These are phyloP conservation scores for Rugonectria rugulosa DNA, from an alignment of 2,329 filamentous ascomycete genomes.

Conservation along the genomic window DNA sequence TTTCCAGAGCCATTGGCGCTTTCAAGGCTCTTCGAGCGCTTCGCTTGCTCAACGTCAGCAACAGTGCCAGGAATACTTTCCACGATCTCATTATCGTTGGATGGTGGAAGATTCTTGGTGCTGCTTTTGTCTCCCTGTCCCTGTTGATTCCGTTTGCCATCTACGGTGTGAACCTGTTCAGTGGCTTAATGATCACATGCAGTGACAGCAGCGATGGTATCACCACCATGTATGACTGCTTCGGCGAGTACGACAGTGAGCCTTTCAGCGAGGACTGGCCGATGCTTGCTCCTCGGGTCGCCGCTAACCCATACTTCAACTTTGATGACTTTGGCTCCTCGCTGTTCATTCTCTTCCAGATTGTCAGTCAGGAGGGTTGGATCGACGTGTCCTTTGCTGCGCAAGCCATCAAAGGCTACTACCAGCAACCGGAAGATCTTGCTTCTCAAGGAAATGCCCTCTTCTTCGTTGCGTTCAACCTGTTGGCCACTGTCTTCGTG, in stretches of 20 bases:
- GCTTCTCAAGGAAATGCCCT: conserved; percentile 83
- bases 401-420: conserved; percentile 80
- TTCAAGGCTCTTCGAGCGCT: conserved; percentile 96
- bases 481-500: conserved; percentile 94
- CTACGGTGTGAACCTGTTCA: conserved; percentile 93
- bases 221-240: conserved; percentile 74
- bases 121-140: conserved; percentile 92
- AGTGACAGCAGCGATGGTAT: conserved; percentile 68
- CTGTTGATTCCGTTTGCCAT: conserved; percentile 96
- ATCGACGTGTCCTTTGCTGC: conserved; percentile 87
- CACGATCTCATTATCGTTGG: conserved; percentile 95
- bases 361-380: conserved; percentile 99
- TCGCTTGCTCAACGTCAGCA: conserved; percentile 91
- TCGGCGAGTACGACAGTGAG: conserved; percentile 79
- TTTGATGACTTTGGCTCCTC: conserved; percentile 96
- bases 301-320: conserved; percentile 82
- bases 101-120: conserved; percentile 91
- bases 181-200: conserved; percentile 79
- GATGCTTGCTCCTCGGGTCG: conserved; percentile 82
- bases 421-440: conserved; percentile 74
- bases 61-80: conserved; percentile 94
- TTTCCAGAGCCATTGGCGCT: conserved; percentile 90
- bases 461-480: conserved; percentile 96
- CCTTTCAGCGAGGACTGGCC: conserved; percentile 80
- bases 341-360: conserved; percentile 96